phyloP scores from a whole-genome alignment of 768 basidiomycete genomes.

The Phaeolepiota aurea region DNA sequence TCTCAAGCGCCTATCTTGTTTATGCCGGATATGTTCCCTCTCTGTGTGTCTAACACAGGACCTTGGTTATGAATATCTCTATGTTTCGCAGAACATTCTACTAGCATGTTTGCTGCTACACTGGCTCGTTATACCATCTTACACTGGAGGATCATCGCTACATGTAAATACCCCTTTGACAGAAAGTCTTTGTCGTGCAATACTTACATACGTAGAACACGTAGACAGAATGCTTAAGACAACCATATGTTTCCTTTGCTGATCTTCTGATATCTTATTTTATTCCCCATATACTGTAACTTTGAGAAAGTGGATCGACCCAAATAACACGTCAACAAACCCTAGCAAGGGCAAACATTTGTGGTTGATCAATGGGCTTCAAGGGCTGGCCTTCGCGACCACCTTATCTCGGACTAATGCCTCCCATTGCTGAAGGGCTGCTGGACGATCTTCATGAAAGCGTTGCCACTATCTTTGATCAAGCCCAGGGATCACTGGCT shows the following conservation, averaged over 20 bases:
- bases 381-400: too few species aligned
- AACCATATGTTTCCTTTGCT: not conserved
- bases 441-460: constrained; percentile 17
- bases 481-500: constrained; percentile 70
- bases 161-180: too few species aligned
- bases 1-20: not conserved
- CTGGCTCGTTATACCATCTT: too few species aligned
- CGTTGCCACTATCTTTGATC: constrained; percentile 52
- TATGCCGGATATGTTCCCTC: too few species aligned
- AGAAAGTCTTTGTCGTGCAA: too few species aligned
- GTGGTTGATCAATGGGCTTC: not conserved
- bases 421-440: constrained; percentile 11
- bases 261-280: too few species aligned
- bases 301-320: too few species aligned
- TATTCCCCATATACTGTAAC: too few species aligned
- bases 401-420: constrained; percentile 10
- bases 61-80: not conserved
- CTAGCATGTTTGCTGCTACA: not conserved
- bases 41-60: not conserved
- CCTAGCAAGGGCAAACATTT: constrained; percentile 5
- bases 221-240: not conserved
- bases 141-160: too few species aligned
- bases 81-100: not conserved
- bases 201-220: not conserved
- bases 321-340: constrained; percentile 18